Evolutionary conservation across 2,329 filamentous ascomycete species (phyloP), one percentile per base, ranked within the genome.

Genomic region (Cladosporium sp.): DNA sequence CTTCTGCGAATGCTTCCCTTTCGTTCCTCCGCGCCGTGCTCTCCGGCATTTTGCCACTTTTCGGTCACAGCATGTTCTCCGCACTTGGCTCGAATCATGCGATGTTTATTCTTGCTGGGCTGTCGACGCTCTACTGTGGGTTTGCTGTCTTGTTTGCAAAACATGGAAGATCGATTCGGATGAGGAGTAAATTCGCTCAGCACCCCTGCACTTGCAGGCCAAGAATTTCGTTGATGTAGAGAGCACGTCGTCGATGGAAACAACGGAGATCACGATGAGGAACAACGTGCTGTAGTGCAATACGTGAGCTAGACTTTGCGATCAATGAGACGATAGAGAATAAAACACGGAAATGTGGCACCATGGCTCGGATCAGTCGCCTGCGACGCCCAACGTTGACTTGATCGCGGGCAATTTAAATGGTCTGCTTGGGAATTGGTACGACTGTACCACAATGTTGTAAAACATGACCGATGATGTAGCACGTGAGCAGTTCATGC

Each of bases 1-100:
- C 75, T 0, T 77, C 75, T 45, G 77, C 74, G 3, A 75, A 74
- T 25, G 76, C 77, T 1, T 71, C 75, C 0, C 65, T 78, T 36
- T 69, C 72, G 1, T 71, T 78, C 19, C 42, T 78, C 2, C 65
- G 77, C 12, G 72, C 74, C 0, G 49, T 74, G 1, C 60, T 78
- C 1, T 73, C 70, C 1, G 77, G 72, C 1, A 50, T 66, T 2
- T 71, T 78, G 19, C 76, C 75, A 1, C 64, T 78, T 0, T 76
- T 79, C 37, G 73, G 62, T 1, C 63, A 60, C 1, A 68, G 73
- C 24, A 74, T 79, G 74, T 78, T 76, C 56, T 39, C 60, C 4
- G 63, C 58, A 0, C 53, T 79, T 8, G 75, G 74, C 0, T 62
- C 70, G 0, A 79, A 78, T 58, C 55, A 70, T 34, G 75, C 75